phyloP scores from a whole-genome alignment of 257 asterid species.

The Solanum sejunctum region DNA sequence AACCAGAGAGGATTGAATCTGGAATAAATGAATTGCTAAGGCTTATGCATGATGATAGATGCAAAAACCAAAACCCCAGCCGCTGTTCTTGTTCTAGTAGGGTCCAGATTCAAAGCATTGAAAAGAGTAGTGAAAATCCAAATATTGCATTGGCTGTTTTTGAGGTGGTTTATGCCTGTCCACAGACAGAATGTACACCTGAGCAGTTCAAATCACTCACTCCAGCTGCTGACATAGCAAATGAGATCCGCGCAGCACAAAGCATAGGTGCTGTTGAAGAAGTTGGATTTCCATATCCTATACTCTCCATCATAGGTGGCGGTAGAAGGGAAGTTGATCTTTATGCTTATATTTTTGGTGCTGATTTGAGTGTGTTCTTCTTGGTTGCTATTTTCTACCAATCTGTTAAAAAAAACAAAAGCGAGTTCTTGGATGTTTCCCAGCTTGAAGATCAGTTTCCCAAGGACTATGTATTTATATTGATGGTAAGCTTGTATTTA shows the following conservation, averaged over 20 bases:
- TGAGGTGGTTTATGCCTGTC: conserved; percentile 83
- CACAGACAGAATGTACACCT: conserved; percentile 43
- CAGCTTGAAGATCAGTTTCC: conserved; percentile 99
- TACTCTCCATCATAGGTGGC: conserved; percentile 83
- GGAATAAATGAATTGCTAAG: conserved; percentile 70
- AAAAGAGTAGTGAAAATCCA: conserved; percentile 51
- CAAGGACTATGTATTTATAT: conserved; percentile 74
- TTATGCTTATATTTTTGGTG: conserved; percentile 89
- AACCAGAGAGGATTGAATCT: conserved; percentile 95
- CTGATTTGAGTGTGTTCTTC: conserved; percentile 86
- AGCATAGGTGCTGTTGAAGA: conserved; percentile 36
- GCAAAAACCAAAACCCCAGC: conserved; percentile 45
- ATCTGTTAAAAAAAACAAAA: conserved; percentile 79
- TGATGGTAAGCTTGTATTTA: conserved; percentile 72
- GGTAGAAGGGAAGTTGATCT: conserved; percentile 95
- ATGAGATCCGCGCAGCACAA: conserved; percentile 63
- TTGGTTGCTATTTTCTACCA: conserved; percentile 90
- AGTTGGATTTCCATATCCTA: conserved; percentile 72
- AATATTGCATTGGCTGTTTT: conserved; percentile 77
- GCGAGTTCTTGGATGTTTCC: conserved; percentile 83
- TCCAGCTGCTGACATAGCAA: conserved; percentile 93
- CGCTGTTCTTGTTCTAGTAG: conserved; percentile 71
- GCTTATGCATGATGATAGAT: conserved; percentile 61
- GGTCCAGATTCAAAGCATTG: conserved; percentile 92
- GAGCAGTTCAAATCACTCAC: conserved; percentile 73